phyloP scores from a whole-genome alignment of 371 early-diverging fungal species.

The Cokeromyces recurvatus region DNA sequence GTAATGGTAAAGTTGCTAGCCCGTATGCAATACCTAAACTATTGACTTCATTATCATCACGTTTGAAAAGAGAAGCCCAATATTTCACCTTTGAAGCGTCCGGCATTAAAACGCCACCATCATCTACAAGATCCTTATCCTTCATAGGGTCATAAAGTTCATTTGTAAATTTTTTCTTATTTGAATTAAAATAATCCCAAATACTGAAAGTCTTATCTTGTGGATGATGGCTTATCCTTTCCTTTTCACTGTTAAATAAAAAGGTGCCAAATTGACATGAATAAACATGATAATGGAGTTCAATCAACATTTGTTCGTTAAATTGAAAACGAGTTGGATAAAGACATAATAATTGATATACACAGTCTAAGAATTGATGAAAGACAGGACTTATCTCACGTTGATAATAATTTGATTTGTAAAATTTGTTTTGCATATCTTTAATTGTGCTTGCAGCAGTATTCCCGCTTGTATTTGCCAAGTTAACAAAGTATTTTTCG shows the following conservation, averaged over 20 bases:
- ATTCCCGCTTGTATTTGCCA: constrained; percentile 44
- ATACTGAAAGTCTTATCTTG: constrained; percentile 61
- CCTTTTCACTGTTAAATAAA: constrained; percentile 83
- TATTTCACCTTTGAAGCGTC: constrained; percentile 61
- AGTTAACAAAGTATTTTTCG: constrained; percentile 63
- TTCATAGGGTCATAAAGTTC: constrained; percentile 47
- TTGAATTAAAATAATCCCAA: constrained; percentile 76
- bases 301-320: constrained; percentile 73
- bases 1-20: not conserved
- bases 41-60: constrained; percentile 53
- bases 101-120: constrained; percentile 58
- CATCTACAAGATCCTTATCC: constrained; percentile 45
- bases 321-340: constrained; percentile 92
- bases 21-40: constrained; percentile 22
- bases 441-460: constrained; percentile 64
- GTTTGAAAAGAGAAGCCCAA: constrained; percentile 68
- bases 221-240: constrained; percentile 46
- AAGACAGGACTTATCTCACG: constrained; percentile 94
- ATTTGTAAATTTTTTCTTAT: constrained; percentile 50
- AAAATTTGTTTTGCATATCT: constrained; percentile 68
- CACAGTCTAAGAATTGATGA: constrained; percentile 93
- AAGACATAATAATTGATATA: constrained; percentile 86
- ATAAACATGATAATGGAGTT: constrained; percentile 80
- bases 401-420: constrained; percentile 50
- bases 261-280: constrained; percentile 94